Percentiles rank a stretch among this genome's conserved stretches.
phyloP scores from a whole-genome alignment of 2,329 filamentous ascomycete species.

The Davidsoniella eucalypti region DNA sequence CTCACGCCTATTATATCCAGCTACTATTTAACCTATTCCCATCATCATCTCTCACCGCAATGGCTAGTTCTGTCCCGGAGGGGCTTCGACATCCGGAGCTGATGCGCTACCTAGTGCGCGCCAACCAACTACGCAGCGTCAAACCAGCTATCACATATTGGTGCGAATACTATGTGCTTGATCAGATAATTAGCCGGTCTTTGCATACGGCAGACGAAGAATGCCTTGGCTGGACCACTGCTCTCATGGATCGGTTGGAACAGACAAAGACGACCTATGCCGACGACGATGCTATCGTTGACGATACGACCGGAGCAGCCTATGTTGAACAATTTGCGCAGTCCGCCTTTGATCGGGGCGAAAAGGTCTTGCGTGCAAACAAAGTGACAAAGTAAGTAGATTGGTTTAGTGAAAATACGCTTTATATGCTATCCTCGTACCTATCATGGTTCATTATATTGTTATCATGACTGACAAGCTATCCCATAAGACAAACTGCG shows the following conservation, averaged over 20 bases:
- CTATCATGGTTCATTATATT: no score
- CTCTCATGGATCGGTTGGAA: constrained; percentile 84
- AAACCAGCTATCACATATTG: constrained; percentile 89
- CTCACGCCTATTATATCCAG: no score
- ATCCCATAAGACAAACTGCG: constrained; percentile 55
- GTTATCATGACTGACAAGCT: not conserved
- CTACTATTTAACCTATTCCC: no score
- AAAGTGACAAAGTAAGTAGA: constrained; percentile 56
- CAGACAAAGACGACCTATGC: constrained; percentile 56
- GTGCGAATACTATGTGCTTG: constrained; percentile 88
- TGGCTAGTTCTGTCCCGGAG: constrained; percentile 37
- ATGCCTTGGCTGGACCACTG: constrained; percentile 62
- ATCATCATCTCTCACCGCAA: not conserved
- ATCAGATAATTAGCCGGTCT: constrained; percentile 69
- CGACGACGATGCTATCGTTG: constrained; percentile 65
- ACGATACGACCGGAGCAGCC: constrained; percentile 73
- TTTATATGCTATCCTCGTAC: no score
- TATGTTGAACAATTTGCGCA: constrained; percentile 90
- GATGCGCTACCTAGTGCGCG: constrained; percentile 67
- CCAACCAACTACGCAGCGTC: constrained; percentile 64
- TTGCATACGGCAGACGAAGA: constrained; percentile 68
- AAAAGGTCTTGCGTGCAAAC: constrained; percentile 65
- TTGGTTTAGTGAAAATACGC: not conserved
- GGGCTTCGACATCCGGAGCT: constrained; percentile 68
- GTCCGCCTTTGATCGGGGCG: constrained; percentile 71